phyloP scores from a whole-genome alignment of 495 filamentous ascomycete genomes.

The Bacidia rubella region DNA sequence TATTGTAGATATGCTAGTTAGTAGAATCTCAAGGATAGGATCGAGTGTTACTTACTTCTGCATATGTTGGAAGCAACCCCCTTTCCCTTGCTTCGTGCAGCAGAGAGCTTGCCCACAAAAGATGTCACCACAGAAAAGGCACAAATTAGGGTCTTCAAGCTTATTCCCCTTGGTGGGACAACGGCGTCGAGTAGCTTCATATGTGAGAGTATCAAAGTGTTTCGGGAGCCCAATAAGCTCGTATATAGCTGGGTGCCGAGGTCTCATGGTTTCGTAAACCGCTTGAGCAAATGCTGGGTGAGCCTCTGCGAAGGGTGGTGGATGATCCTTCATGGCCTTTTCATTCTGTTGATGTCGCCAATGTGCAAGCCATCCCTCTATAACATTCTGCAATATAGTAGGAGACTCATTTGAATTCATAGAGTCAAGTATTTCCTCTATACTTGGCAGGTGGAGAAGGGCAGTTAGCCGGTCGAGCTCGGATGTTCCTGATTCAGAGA shows the following conservation, averaged over 20 bases:
- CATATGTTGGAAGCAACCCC: slow-evolving; percentile 85
- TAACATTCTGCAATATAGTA: slow-evolving; percentile 14
- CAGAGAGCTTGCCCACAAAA: slow-evolving; percentile 91
- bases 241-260: slow-evolving; percentile 80
- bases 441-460: slow-evolving; percentile 56
- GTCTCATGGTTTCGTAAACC: slow-evolving; percentile 17
- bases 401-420: slow-evolving; percentile 14
- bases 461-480: slow-evolving; percentile 75
- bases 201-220: slow-evolving; percentile 83
- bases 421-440: slow-evolving; percentile 62
- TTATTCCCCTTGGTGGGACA: slow-evolving; percentile 89
- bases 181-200: slow-evolving; percentile 70
- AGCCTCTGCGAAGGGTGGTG: neutral
- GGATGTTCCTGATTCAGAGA: slow-evolving; percentile 41
- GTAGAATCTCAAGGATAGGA: neutral
- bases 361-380: slow-evolving; percentile 71
- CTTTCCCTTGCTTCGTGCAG: slow-evolving; percentile 60
- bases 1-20: slow-evolving; percentile 20
- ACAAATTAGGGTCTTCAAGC: slow-evolving; percentile 75
- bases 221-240: slow-evolving; percentile 87
- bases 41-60: slow-evolving; percentile 44
- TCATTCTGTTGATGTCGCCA: slow-evolving; percentile 23
- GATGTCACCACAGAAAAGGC: slow-evolving; percentile 89
- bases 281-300: slow-evolving; percentile 11
- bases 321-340: slow-evolving; percentile 2